Conservation (phyloP, 2,329 filamentous ascomycete species). For the Capronia americana region DNA sequence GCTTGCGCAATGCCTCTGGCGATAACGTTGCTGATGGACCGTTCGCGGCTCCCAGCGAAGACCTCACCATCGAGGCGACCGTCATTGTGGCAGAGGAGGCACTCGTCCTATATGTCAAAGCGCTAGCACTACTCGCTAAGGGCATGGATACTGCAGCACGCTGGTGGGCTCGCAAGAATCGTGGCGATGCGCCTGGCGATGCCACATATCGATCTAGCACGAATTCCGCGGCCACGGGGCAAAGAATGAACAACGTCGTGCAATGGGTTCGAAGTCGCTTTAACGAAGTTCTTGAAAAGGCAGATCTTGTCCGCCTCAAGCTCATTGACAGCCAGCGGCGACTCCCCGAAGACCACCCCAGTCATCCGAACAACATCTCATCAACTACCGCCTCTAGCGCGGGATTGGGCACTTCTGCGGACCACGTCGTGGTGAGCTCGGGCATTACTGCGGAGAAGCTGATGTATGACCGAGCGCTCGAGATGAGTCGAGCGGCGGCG, state of each 20-base stretch:
- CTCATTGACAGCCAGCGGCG: slow-evolving; percentile 84
- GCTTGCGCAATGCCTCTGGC: slow-evolving; percentile 41
- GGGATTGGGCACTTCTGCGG: slow-evolving; percentile 68
- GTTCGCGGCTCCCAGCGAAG: slow-evolving; percentile 61
- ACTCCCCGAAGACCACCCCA: slow-evolving; percentile 82
- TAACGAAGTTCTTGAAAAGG: slow-evolving; percentile 97
- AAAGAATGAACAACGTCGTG: slow-evolving; percentile 88
- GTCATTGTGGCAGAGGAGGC: slow-evolving; percentile 92
- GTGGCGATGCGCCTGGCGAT: slow-evolving; percentile 63
- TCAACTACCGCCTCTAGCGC: slow-evolving; percentile 63
- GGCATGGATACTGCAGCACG: slow-evolving; percentile 93
- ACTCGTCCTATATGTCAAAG: slow-evolving; percentile 94
- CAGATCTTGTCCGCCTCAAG: slow-evolving; percentile 88
- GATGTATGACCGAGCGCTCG: slow-evolving; percentile 96
- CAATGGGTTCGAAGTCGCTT: slow-evolving; percentile 95
- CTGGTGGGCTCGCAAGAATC: slow-evolving; percentile 85
- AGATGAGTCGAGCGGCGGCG: slow-evolving; percentile 94
- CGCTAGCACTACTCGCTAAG: slow-evolving; percentile 84
- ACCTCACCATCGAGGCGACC: slow-evolving; percentile 83
- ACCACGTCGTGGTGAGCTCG: slow-evolving; percentile 82
- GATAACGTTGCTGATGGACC: slow-evolving; percentile 46
- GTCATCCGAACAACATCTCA: slow-evolving; percentile 80
- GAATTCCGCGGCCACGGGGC: slow-evolving; percentile 61
- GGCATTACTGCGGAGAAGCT: slow-evolving; percentile 94
- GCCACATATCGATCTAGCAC: slow-evolving; percentile 51